Evolutionary conservation across 352 stramenopile genomes (phyloP), one percentile per base, ranked within the genome.

Genomic region (Phytopythium aichiense): DNA sequence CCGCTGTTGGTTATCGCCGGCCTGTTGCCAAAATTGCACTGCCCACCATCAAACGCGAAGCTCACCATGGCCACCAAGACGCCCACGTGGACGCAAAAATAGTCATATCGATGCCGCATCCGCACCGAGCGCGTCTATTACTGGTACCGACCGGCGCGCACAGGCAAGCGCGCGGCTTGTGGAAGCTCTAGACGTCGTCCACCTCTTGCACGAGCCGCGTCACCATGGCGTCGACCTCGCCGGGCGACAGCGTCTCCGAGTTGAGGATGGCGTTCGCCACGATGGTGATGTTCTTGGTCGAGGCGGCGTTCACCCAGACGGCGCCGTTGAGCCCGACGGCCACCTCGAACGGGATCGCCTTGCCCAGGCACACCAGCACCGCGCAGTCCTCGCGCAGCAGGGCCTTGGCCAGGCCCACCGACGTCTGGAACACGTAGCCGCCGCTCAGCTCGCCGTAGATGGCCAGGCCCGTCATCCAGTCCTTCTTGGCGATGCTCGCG

Each of bases 401-500:
- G 37, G 73, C 74, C 64, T 91, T 92, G 12, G 87, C 87, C 33
- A 95, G 70, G 2, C 72, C 72, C 49, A 95, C 81, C 3, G 86
- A 95, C 18, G 84, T 88, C 61, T 90, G 89, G 59, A 95, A 89
- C n/a, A 97, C 84, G 33, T 91, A 98, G 23, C 96, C 96, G 55
- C 95, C 95, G 46, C 81, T 93, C 25, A 99, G 82, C 65, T 98
- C 89, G 16, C 97, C 96, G 68, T 99, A 99, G 22, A 97, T 93
- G 23, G 94, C 88, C 63, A 99, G 84, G 12, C 97, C 96, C 12
- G 97, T 99, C 92, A 99, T 98, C 97, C 97, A 99, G 76, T 99
- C 97, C 69, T 98, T 99, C 77, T 96, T 88, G 57, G 82, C 74
- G 69, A 94, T 68, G 76, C 84, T 77, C 64, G 92, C 64, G 50